These are phyloP conservation scores for Chlorella sp. DNA, from an alignment of 139 green algal species.

Conservation along the genomic window DNA sequence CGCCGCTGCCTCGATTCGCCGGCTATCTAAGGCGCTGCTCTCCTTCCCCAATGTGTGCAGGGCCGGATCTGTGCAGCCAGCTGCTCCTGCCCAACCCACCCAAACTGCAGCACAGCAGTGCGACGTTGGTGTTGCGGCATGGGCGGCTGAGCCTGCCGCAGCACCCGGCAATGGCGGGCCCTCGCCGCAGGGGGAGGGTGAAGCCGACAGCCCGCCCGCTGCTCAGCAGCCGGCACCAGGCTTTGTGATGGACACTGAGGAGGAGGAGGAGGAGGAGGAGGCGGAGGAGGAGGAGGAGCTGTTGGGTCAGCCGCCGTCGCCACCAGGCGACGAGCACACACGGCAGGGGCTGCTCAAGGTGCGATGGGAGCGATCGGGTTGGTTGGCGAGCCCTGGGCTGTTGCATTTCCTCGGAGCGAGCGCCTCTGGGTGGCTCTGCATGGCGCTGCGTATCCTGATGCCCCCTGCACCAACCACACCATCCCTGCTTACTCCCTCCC, in stretches of 20 bases:
- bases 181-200: neutral
- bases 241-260: neutral
- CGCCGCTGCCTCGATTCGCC: no score
- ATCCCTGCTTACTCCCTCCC: neutral
- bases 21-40: no score
- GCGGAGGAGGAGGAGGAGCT: neutral
- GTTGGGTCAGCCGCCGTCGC: neutral
- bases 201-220: neutral
- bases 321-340: neutral
- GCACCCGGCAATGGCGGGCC: neutral
- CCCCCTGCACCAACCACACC: neutral
- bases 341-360: constrained; percentile 20
- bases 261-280: neutral
- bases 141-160: neutral
- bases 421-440: no score
- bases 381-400: neutral
- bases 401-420: neutral
- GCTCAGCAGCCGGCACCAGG: neutral
- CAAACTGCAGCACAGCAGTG: neutral
- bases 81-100: no score
- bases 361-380: no score
- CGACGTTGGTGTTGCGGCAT: no score
- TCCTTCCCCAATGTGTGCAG: no score
- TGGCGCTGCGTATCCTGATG: neutral
- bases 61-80: no score